Base-by-base conservation (phyloP, 805 yeast genomes). In the Wickerhamomyces mucosus region DNA sequence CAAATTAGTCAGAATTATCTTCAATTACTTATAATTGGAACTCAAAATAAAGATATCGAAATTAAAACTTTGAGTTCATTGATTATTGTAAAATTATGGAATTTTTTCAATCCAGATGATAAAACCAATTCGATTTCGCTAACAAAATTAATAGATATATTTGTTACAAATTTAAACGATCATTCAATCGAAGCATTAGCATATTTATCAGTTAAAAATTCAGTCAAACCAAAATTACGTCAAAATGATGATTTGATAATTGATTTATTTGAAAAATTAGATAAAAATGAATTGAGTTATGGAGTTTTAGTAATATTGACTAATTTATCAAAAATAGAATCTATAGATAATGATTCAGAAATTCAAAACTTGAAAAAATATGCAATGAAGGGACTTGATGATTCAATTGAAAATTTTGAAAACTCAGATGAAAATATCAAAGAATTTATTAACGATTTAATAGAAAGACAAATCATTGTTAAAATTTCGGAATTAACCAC, bases 71-170 rank as follows among this genome's bases (percentile, higher is more conserved):
- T 62, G 10, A 55, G 75, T 0, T 58, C 68, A 0, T 44, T 74
- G 23, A 67, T 68, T 4, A 43, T 73, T n/a, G 53, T 72, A 6
- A 77, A 77, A 47, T 51, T 73, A 3, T 75, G 81, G 81, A 65
- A 66, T 31, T 61, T 66, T 34, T 31, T 29, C 7, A 20, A 33
- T 7, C 17, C 39, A 17, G 51, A 69, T 0, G 58, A 64, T 26
- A 48, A 61, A n/a, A 28, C 48, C 6, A 24, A 45, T 10, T 45
- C 49, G 6, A 29, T 53, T 3, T 37, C 43, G 6, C 29, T 64
- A 4, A 46, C 59, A 11, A 50, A 58, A 3, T 37, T 68, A 15
- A 46, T 56, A 15, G 45, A 52, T 12, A 45, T 59, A 8, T 50
- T 61, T 13, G 21, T 46, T 1, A 33, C 42, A 1, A 34, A 41